Conservation (phyloP, 2,329 filamentous ascomycete species). For the Colletotrichum liriopes region DNA sequence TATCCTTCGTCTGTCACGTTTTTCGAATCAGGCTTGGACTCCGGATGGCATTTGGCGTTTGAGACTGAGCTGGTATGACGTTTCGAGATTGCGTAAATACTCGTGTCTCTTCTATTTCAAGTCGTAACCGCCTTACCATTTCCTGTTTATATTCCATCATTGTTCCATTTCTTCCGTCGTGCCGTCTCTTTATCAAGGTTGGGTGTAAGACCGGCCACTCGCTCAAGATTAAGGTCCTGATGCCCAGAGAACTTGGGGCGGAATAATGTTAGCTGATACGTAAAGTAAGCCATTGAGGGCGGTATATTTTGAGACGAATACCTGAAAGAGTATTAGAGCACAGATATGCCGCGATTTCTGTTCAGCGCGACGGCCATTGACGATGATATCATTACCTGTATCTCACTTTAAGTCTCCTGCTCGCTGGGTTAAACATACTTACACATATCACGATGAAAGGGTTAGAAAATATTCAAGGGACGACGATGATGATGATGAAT, state of each 20-base stretch:
- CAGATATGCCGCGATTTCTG: neutral
- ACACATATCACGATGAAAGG: neutral
- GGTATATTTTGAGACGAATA: neutral
- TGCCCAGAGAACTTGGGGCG: neutral
- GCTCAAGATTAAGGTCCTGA: neutral
- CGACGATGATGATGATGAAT: neutral
- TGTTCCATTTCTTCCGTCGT: neutral
- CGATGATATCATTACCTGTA: rapidly evolving
- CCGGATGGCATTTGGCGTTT: neutral
- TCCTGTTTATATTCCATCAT: neutral
- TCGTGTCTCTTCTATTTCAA: neutral
- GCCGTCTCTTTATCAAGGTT: neutral
- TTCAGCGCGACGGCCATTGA: too few relatives aligned
- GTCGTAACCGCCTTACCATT: neutral
- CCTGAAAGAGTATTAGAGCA: neutral
- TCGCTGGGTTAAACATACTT: neutral
- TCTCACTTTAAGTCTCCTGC: neutral
- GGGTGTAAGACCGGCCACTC: neutral
- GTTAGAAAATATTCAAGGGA: neutral
- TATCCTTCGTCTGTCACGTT: neutral
- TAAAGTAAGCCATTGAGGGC: too few relatives aligned
- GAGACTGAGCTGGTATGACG: neutral
- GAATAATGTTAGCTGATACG: too few relatives aligned
- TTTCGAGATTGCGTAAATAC: neutral
- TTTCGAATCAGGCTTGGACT: neutral